Evolutionary conservation across 345 rosid species (phyloP).

Genomic region (Citrus maxima): DNA sequence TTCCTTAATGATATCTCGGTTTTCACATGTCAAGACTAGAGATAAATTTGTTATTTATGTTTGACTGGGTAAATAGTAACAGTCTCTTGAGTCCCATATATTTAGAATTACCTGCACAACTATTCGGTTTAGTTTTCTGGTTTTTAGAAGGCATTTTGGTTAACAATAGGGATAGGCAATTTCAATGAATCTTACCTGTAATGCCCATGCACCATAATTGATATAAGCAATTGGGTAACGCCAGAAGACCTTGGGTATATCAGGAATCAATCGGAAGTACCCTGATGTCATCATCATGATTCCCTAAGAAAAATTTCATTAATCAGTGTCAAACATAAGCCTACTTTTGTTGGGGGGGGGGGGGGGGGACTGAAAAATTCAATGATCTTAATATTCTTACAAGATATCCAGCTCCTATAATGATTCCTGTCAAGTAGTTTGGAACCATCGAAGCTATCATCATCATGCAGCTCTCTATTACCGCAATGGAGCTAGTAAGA

Average conservation of each 20-base stretch:
- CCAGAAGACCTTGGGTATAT: slow-evolving; percentile 50
- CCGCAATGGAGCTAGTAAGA: slow-evolving; percentile 39
- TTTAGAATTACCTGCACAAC: not conserved
- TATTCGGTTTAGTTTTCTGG: not conserved
- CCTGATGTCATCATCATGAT: slow-evolving; percentile 50
- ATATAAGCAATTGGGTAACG: slow-evolving; percentile 51
- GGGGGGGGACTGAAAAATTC: not conserved
- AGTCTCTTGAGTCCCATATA: too few species aligned
- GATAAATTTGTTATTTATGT: not conserved
- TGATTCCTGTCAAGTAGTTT: slow-evolving; percentile 50
- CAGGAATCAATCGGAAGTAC: slow-evolving; percentile 39
- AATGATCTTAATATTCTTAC: slow-evolving; percentile 28
- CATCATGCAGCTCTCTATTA: slow-evolving; percentile 57
- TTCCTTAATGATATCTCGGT: not conserved
- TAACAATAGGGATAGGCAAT: not conserved
- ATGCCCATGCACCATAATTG: slow-evolving; percentile 48
- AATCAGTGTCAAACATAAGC: not conserved
- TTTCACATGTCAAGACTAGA: not conserved
- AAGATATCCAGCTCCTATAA: slow-evolving; percentile 45
- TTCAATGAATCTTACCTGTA: slow-evolving; percentile 33
- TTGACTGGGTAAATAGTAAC: too few species aligned
- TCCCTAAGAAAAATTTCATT: slow-evolving; percentile 28
- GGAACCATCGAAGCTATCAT: slow-evolving; percentile 53
- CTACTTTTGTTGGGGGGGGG: too few species aligned
- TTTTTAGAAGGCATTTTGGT: not conserved